Evolutionary conservation across 2,329 filamentous ascomycete species (phyloP).

Genomic region (Lanzia echinophila): DNA sequence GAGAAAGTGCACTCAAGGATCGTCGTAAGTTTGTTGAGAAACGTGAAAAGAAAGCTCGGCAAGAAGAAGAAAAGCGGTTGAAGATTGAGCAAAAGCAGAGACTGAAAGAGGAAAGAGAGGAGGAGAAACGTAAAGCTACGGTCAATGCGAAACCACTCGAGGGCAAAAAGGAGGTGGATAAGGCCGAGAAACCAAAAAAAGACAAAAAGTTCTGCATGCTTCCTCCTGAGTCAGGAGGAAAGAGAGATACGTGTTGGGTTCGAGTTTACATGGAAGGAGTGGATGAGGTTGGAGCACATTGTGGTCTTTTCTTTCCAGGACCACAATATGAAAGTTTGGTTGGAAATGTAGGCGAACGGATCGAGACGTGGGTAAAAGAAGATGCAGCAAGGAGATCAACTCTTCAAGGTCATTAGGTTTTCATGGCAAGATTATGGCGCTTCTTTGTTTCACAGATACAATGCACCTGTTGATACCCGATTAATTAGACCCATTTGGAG

Average conservation of each 20-base stretch:
- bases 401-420: not conserved
- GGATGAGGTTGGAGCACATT: constrained; percentile 82
- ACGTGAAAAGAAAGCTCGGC: constrained; percentile 36
- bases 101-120: constrained; percentile 29
- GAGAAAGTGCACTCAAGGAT: constrained; percentile 56
- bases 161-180: constrained; percentile 24
- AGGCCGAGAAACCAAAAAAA: constrained; percentile 25
- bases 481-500: not conserved
- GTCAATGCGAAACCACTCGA: constrained; percentile 20
- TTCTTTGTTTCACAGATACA: not conserved
- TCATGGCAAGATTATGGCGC: not conserved
- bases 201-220: constrained; percentile 69
- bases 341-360: constrained; percentile 61
- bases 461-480: not conserved
- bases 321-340: constrained; percentile 70
- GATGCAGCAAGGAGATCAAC: constrained; percentile 36
- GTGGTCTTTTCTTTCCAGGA: constrained; percentile 68
- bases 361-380: constrained; percentile 64
- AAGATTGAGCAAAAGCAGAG: constrained; percentile 29
- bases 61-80: constrained; percentile 34
- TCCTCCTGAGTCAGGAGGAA: constrained; percentile 48
- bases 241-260: constrained; percentile 66
- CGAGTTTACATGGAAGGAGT: constrained; percentile 74
- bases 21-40: constrained; percentile 54
- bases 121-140: constrained; percentile 24